Base-by-base conservation (phyloP, 768 basidiomycete genomes). In the Serendipita indica region DNA sequence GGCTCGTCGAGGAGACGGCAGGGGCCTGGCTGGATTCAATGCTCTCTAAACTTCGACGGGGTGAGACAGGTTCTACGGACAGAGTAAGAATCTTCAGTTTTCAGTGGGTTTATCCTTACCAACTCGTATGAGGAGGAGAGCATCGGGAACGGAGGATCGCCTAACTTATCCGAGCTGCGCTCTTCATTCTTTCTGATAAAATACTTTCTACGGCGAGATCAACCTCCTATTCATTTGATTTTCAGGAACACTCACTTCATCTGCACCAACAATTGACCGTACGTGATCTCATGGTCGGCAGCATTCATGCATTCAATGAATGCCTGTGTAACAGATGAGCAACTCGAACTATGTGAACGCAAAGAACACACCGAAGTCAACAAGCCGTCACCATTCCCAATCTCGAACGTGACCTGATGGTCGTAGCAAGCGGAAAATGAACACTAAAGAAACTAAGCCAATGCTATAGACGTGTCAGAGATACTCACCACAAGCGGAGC, bases 401-500 rank as follows among this genome's bases (percentile, higher is more conserved):
- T 54, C n/a, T 54, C 49, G n/a, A 54, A 54, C 10, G 32, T 28
- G 22, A 33, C 49, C 32, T 54, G 49, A n/a, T 30, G 22, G 32
- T 54, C 49, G 30, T 54, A 54, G 49, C 49, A 54, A 27, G 49
- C 49, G 10, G 49, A 54, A 18, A 54, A 30, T 18, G 49, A 54
- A 18, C 49, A 28, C 49, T 54, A 54, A n/a, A 22, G 49, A 12
- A 5, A 30, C 10, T 7, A 16, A 4, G 32, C 20, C 4, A 18
- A 22, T 10, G n/a, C n/a, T 2, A 12, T 28, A 28, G 10, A 30
- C n/a, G 22, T 7, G 0, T 28, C 10, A 10, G 10, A 30, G 10
- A 20, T 10, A 54, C 49, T 27, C 30, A 54, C 49, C 25, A 54
- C 49, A n/a, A 18, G 49, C 32, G 49, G 49, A 12, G 49, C 49